Evolutionary conservation across 306 rosid species (phyloP).

Genomic region (Vigna unguiculata): DNA sequence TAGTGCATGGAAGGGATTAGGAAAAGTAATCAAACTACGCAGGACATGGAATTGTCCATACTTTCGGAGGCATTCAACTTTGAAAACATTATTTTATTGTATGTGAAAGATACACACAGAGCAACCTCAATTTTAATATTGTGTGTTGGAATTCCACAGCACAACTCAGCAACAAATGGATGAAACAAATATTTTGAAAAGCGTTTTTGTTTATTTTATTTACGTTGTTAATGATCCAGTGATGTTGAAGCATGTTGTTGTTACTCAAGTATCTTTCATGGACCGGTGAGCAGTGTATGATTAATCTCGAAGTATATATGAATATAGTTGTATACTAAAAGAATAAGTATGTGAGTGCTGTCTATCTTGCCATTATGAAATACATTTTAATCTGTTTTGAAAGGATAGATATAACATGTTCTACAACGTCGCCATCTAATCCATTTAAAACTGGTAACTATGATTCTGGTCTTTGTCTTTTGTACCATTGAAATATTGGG

Average conservation of each 20-base stretch:
- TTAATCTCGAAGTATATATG: conserved; percentile 6
- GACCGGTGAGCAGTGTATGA: conserved; percentile 28
- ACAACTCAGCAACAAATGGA: conserved; percentile 26
- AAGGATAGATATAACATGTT: conserved; percentile 45
- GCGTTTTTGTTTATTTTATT: too few species aligned
- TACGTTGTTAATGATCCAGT: too few species aligned
- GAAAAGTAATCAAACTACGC: conserved; percentile 22
- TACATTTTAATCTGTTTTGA: conserved; percentile 40
- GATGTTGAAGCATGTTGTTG: conserved; percentile 34
- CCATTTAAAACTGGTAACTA: conserved; percentile 47
- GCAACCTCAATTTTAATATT: conserved; percentile 30
- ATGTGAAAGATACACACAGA: conserved; percentile 42
- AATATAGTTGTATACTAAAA: conserved; percentile 1
- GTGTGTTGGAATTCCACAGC: conserved; percentile 29
- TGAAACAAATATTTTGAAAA: too few species aligned
- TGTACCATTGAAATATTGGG: conserved; percentile 25
- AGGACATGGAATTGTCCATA: conserved; percentile 49
- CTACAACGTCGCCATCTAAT: conserved; percentile 60
- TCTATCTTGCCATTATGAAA: conserved; percentile 49
- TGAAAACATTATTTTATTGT: conserved; percentile 47
- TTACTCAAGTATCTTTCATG: conserved; percentile 50
- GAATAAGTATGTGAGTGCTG: conserved; percentile 42
- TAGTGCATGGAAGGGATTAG: conserved; percentile 7
- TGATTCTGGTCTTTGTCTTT: conserved; percentile 39
- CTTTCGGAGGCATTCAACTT: conserved; percentile 62